Evolutionary conservation across 805 yeast species (phyloP).

Genomic region (Myxozyma kluyveri): DNA sequence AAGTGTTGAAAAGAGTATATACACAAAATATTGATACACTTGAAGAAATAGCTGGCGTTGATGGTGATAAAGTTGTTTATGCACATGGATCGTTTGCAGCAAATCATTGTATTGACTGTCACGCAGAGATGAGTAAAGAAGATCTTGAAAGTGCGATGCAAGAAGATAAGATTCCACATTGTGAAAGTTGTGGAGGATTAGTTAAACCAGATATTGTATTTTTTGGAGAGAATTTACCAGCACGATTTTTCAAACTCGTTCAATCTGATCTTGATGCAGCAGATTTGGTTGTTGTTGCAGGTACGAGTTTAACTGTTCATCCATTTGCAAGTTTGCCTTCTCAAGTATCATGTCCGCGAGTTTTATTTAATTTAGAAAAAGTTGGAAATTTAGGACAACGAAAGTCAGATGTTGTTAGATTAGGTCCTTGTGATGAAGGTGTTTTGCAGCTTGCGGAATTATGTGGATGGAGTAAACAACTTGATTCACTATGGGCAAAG

Average conservation of each 20-base stretch:
- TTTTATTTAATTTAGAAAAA: constrained; percentile 66
- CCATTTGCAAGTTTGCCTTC: constrained; percentile 86
- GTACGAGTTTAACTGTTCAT: constrained; percentile 83
- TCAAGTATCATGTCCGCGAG: constrained; percentile 51
- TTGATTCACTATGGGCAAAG: constrained; percentile 15
- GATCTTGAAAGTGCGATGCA: constrained; percentile 28
- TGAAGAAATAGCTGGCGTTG: constrained; percentile 79
- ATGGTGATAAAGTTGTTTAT: constrained; percentile 64
- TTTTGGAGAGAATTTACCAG: constrained; percentile 86
- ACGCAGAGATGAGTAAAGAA: constrained; percentile 47
- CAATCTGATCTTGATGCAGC: constrained; percentile 54
- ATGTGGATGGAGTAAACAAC: constrained; percentile 57
- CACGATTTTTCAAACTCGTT: constrained; percentile 64
- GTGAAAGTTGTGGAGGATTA: constrained; percentile 64
- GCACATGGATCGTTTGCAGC: constrained; percentile 94
- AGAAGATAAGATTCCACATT: constrained; percentile 43
- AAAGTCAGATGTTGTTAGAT: constrained; percentile 55
- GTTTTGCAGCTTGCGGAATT: constrained; percentile 52
- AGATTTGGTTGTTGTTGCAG: constrained; percentile 82
- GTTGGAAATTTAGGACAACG: constrained; percentile 70
- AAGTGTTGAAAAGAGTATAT: constrained; percentile 64
- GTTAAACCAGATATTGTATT: constrained; percentile 90
- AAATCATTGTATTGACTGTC: constrained; percentile 80
- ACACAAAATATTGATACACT: constrained; percentile 93
- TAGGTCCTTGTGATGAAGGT: constrained; percentile 66